These are phyloP conservation scores for Pythium rhizo-oryzae DNA, from an alignment of 352 stramenopile species.

Conservation along the genomic window DNA sequence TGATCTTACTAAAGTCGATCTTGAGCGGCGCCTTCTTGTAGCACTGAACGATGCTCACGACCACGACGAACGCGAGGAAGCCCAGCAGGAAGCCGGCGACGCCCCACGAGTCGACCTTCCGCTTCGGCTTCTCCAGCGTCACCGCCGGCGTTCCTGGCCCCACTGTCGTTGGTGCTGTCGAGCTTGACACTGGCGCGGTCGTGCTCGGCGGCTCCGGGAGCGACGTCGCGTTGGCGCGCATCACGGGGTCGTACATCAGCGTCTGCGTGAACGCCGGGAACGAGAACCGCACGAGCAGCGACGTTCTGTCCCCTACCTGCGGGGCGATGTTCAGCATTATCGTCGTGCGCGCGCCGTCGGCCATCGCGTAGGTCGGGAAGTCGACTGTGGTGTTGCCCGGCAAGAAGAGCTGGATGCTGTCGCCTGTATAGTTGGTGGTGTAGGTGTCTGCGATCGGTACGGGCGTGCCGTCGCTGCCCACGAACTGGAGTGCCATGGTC, in stretches of 20 bases:
- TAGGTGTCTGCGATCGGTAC: background rate
- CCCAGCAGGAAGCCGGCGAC: slow-evolving; percentile 9
- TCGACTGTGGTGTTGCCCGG: background rate
- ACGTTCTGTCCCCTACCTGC: background rate
- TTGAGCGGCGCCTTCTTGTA: slow-evolving; percentile 10
- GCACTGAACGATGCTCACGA: slow-evolving; percentile 20
- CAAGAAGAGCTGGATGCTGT: background rate
- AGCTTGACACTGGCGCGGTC: background rate
- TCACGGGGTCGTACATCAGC: slow-evolving; percentile 13
- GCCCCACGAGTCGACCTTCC: slow-evolving; percentile 13
- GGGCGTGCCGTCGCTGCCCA: background rate
- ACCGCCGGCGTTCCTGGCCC: too few species aligned
- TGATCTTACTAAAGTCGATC: slow-evolving; percentile 23
- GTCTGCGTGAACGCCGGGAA: slow-evolving; percentile 8
- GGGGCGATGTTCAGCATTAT: background rate
- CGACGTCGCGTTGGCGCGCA: background rate
- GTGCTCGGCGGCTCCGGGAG: background rate
- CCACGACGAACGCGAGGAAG: background rate
- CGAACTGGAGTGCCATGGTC: background rate
- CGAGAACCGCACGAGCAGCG: slow-evolving; percentile 2
- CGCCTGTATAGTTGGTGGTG: background rate
- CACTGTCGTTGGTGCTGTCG: background rate
- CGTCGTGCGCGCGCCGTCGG: background rate
- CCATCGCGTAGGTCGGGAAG: slow-evolving; percentile 1
- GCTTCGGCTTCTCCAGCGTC: background rate